Evolutionary conservation across 352 stramenopile species (phyloP).

Genomic region (Phytophthora colocasiae): DNA sequence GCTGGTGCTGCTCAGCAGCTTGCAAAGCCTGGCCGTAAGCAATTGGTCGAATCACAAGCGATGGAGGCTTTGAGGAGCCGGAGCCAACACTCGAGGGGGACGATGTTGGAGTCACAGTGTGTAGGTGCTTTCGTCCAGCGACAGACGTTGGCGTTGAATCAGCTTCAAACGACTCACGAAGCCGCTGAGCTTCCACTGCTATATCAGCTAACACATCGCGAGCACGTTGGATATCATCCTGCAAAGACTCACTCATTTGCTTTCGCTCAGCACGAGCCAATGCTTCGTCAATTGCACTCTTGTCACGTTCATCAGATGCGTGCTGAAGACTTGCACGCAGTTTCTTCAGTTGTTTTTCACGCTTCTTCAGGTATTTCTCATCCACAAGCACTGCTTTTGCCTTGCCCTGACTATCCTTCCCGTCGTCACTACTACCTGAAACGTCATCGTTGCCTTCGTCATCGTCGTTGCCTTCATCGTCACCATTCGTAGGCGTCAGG

Average conservation of each 20-base stretch:
- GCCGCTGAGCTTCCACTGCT: constrained; percentile 28
- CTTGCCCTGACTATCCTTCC: constrained; percentile 41
- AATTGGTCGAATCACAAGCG: constrained; percentile 74
- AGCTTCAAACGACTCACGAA: constrained; percentile 13
- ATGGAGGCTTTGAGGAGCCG: constrained; percentile 37
- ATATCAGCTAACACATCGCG: constrained; percentile 54
- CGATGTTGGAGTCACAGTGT: constrained; percentile 31
- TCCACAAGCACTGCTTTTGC: constrained; percentile 67
- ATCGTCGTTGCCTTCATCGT: constrained; percentile 38
- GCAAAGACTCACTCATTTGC: constrained; percentile 74
- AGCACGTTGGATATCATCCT: constrained; percentile 59
- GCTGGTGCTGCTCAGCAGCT: constrained; percentile 69
- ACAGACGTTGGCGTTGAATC: constrained; percentile 11
- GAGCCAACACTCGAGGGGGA: constrained; percentile 14
- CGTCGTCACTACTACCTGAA: constrained; percentile 43
- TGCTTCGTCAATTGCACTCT: constrained; percentile 58
- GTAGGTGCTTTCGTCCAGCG: constrained; percentile 35
- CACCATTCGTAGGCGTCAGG: constrained; percentile 6
- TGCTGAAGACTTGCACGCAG: constrained; percentile 52
- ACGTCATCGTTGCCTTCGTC: constrained; percentile 38
- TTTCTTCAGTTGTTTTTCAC: constrained; percentile 79
- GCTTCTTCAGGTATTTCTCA: constrained; percentile 80
- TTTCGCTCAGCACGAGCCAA: constrained; percentile 76
- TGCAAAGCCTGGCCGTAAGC: constrained; percentile 76
- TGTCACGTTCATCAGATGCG: constrained; percentile 58